Base-by-base conservation (phyloP, 169 alveolate species). In the Cryptosporidium baileyi region DNA sequence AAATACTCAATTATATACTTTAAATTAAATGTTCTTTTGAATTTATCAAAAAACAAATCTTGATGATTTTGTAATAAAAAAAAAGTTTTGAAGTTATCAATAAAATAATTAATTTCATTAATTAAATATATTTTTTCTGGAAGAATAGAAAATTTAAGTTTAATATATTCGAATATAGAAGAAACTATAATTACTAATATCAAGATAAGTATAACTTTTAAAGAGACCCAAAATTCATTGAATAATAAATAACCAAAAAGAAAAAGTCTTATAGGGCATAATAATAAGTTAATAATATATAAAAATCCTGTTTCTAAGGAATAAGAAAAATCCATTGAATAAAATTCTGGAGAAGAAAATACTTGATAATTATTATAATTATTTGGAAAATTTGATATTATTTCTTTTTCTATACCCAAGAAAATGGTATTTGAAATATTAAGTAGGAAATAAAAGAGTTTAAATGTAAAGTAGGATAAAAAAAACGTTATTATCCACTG, bases 261-360 rank as follows among this genome's bases (percentile, higher is more conserved):
- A 26, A 54, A 54, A n/a, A 74, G 36, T 74, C 85, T 51, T 13
- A 74, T 3, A n/a, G 85, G 85, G 34, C 36, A 74, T 13, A 74
- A 38, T 17, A 74, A 13, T 30, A 74, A 19, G 15, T 32, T n/a
- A 74, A 74, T 32, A 3, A 24, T 38, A 38, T 54, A 40, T 26
- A 24, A 30, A 5, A 51, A 17, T 24, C 85, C 85, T 52, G 30
- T 36, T 24, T 36, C 41, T 54, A 74, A 38, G 5, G 61, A 43
- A 47, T 63, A n/a, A n/a, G n/a, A n/a, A n/a, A n/a, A n/a, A n/a
- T n/a, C n/a, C n/a, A n/a, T n/a, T n/a, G n/a, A n/a, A n/a, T n/a
- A n/a, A n/a, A n/a, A n/a, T n/a, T n/a, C n/a, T n/a, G n/a, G n/a
- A n/a, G n/a, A n/a, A n/a, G n/a, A n/a, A n/a, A n/a, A n/a, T n/a